These are phyloP conservation scores for Globisporangium rhizosaccharum DNA, from an alignment of 352 stramenopile genomes.

Conservation along the genomic window DNA sequence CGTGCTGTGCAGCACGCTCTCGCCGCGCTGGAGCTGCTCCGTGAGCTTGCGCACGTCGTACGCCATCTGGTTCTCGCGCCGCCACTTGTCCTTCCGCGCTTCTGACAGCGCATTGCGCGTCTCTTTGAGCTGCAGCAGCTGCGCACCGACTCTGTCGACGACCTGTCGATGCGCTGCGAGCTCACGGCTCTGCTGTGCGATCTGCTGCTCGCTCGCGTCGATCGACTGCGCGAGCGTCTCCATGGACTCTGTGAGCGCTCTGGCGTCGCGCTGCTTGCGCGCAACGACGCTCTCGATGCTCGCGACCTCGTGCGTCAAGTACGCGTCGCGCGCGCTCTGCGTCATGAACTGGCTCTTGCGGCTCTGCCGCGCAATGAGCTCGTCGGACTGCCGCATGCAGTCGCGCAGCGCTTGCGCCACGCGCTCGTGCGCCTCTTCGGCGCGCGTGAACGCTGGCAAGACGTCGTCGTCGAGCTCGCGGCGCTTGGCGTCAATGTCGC, in stretches of 20 bases:
- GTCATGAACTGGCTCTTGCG: slow-evolving; percentile 93
- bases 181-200: slow-evolving; percentile 39
- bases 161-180: slow-evolving; percentile 44
- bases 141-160: slow-evolving; percentile 44
- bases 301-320: slow-evolving; percentile 56
- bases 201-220: slow-evolving; percentile 35
- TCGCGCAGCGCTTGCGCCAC: slow-evolving; percentile 68
- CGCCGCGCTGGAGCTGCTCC: slow-evolving; percentile 67
- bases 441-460: slow-evolving; percentile 43
- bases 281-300: slow-evolving; percentile 58
- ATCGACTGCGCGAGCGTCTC: slow-evolving; percentile 37
- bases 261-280: slow-evolving; percentile 54
- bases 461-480: slow-evolving; percentile 45
- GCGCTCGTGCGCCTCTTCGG: slow-evolving; percentile 74
- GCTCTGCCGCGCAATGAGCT: slow-evolving; percentile 95
- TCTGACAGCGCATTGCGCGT: slow-evolving; percentile 73
- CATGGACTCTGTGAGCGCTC: slow-evolving; percentile 32
- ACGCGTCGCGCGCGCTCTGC: slow-evolving; percentile 90
- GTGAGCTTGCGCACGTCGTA: slow-evolving; percentile 70
- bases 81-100: slow-evolving; percentile 78
- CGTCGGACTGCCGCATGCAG: slow-evolving; percentile 64
- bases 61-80: slow-evolving; percentile 68
- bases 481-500: slow-evolving; percentile 47
- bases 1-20: slow-evolving; percentile 74
- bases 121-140: slow-evolving; percentile 73